Evolutionary conservation across 768 basidiomycete genomes (phyloP), one percentile per base, ranked within the genome.

Genomic region (Tricholoma flavovirens): DNA sequence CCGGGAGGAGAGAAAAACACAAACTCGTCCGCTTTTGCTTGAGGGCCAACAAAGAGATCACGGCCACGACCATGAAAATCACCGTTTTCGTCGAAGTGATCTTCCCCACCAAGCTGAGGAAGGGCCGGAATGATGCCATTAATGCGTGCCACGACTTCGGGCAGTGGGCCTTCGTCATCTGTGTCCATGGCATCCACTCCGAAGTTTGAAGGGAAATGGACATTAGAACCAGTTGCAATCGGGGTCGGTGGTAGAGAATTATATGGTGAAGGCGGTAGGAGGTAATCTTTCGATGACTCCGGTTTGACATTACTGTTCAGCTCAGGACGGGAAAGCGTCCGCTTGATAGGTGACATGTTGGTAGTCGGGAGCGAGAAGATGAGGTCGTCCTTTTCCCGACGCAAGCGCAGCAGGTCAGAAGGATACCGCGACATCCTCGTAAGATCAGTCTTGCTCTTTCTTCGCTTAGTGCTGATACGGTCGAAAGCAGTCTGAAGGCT

Each of bases 11-110:
- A 15, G 19, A 35, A 48, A 38, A 46, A 49, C 21, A 71, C 77
- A 35, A 66, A 83, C 83, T 84, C 82, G 54, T 79, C 77, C 9
- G 75, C 70, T 24, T 72, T 71, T 4, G 77, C 80, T 29, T 71
- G 71, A 12, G 80, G 79, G 0, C 78, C 80, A 2, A 59, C 56
- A 60, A 76, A 81, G 3, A 65, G 62, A 58, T 81, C 78, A 17
- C 70, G 66, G 8, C 76, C 78, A 2, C 77, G 71, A 5, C 81
- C 80, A 58, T 76, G 68, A 56, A 70, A 81, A 53, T 81, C 73
- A 1, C 79, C 80, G 45, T 78, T 71, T 0, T 64, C 67, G 59
- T 82, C 81, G 24, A 62, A 66, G 19, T 68, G 55, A 36, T 77
- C 72, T 7, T 66, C 59, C 15, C 57, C 56, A 10, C 46, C 40